phyloP scores from a whole-genome alignment of 805 yeast genomes.

The Yarrowia sp. region DNA sequence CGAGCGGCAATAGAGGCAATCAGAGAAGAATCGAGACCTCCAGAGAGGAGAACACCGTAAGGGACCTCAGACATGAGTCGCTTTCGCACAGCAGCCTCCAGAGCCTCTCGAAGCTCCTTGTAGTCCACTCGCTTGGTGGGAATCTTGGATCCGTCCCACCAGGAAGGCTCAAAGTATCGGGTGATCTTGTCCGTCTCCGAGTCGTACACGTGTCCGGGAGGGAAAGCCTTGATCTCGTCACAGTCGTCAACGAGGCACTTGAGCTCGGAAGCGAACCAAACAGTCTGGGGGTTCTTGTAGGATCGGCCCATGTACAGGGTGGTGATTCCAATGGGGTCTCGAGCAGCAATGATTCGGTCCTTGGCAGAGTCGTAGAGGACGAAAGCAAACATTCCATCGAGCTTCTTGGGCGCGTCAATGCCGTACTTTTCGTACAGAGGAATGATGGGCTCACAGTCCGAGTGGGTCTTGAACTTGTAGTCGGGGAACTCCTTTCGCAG shows the following conservation, averaged over 20 bases:
- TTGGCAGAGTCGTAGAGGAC: conserved; percentile 78
- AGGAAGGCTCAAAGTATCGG: conserved; percentile 85
- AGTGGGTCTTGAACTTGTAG: conserved; percentile 77
- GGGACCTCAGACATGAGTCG: conserved; percentile 99
- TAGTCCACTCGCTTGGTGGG: conserved; percentile 78
- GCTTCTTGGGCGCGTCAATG: conserved; percentile 82
- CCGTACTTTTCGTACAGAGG: conserved; percentile 87
- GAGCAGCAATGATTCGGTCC: conserved; percentile 91
- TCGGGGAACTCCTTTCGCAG: conserved; percentile 72
- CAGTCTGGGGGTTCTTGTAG: conserved; percentile 63
- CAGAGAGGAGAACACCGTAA: conserved; percentile 93
- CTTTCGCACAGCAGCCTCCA: conserved; percentile 96
- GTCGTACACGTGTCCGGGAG: conserved; percentile 97
- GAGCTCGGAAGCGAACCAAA: conserved; percentile 90
- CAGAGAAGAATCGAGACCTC: conserved; percentile 95
- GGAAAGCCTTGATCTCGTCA: conserved; percentile 89
- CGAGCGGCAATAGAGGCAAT: conserved; percentile 97
- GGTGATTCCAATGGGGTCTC: conserved; percentile 98
- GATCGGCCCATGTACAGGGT: conserved; percentile 93
- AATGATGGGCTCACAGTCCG: conserved; percentile 97
- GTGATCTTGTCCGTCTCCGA: conserved; percentile 81
- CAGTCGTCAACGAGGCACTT: conserved; percentile 93
- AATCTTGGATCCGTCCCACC: conserved; percentile 84
- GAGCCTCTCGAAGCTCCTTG: conserved; percentile 65
- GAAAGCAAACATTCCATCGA: conserved; percentile 99